These are phyloP conservation scores for Pichia cactophila DNA, from an alignment of 1,139 yeast genomes.

Conservation along the genomic window DNA sequence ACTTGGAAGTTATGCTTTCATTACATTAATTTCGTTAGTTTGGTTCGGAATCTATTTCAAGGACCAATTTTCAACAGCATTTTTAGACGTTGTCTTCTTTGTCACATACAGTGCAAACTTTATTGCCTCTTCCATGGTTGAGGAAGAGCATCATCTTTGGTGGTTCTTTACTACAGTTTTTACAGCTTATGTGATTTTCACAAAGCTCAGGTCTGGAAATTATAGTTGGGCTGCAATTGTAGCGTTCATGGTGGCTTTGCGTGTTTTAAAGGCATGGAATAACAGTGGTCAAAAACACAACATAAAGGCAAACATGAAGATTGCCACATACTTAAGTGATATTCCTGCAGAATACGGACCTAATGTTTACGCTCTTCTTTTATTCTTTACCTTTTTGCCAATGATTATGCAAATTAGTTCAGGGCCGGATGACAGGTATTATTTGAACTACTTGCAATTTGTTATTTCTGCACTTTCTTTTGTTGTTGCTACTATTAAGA, in stretches of 20 bases:
- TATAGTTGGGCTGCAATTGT: constrained; percentile 2
- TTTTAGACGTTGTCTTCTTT: constrained; percentile 31
- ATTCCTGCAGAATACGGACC: constrained; percentile 20
- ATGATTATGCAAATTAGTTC: constrained; percentile 8
- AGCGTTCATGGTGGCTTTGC: constrained; percentile 34
- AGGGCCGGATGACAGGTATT: constrained; percentile 1
- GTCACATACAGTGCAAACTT: constrained; percentile 48
- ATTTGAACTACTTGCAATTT: constrained; percentile 5
- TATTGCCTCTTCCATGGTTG: constrained; percentile 90
- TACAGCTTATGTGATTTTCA: constrained; percentile 15
- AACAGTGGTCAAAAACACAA: constrained; percentile 83
- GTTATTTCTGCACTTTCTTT: constrained; percentile 16
- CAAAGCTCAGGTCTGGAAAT: constrained; percentile 1
- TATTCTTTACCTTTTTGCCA: constrained; percentile 17
- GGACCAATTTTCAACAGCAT: constrained; percentile 18
- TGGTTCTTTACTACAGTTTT: constrained; percentile 58
- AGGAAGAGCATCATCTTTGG: constrained; percentile 96
- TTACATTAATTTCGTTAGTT: constrained; percentile 24
- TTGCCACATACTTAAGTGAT: constrained; percentile 18
- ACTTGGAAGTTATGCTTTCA: constrained; percentile 30
- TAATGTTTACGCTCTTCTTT: constrained; percentile 12
- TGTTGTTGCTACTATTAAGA: constrained; percentile 18
- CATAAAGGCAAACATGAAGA: constrained; percentile 30
- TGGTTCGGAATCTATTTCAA: constrained; percentile 16
- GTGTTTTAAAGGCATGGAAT: constrained; percentile 79